Percentiles rank a stretch among this genome's conserved stretches.
phyloP scores from a whole-genome alignment of 768 basidiomycete species.

The Termitomyces sp. region DNA sequence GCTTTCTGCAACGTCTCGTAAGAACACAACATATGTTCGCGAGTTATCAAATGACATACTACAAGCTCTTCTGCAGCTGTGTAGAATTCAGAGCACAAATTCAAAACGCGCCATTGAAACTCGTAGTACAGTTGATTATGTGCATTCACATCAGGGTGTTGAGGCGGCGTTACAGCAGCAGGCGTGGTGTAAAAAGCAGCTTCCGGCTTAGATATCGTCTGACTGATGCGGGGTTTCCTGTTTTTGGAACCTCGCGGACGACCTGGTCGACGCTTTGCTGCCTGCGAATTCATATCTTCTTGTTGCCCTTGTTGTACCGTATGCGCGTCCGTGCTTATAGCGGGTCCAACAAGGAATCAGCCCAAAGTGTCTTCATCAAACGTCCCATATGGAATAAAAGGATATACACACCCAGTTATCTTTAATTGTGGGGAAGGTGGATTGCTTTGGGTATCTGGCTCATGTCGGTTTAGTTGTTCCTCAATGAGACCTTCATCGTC shows the following conservation, averaged over 20 bases:
- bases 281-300: conserved; percentile 21
- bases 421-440: conserved; percentile 34
- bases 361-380: conserved; percentile 3
- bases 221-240: conserved; percentile 42
- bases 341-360: conserved; percentile 11
- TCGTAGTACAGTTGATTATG: conserved; percentile 81
- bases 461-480: conserved; percentile 55
- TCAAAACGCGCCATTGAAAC: conserved; percentile 82
- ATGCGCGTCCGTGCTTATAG: conserved; percentile 23
- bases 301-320: conserved; percentile 24
- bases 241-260: conserved; percentile 81
- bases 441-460: conserved; percentile 39
- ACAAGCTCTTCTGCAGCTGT: conserved; percentile 82
- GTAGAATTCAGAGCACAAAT: conserved; percentile 83
- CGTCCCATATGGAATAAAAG: conserved; percentile 1
- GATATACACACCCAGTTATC: conserved; percentile 25
- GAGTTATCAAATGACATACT: conserved; percentile 40
- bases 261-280: conserved; percentile 71
- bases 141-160: conserved; percentile 49
- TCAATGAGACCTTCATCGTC: conserved; percentile 74
- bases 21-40: conserved; percentile 14
- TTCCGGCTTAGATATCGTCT: conserved; percentile 31
- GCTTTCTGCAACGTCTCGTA: conserved; percentile 38
- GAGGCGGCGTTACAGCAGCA: conserved; percentile 30
- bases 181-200: conserved; percentile 41